Evolutionary conservation across 805 yeast genomes (phyloP), one percentile per base, ranked within the genome.

Genomic region (Hemisphaericaspora nanyangensis): DNA sequence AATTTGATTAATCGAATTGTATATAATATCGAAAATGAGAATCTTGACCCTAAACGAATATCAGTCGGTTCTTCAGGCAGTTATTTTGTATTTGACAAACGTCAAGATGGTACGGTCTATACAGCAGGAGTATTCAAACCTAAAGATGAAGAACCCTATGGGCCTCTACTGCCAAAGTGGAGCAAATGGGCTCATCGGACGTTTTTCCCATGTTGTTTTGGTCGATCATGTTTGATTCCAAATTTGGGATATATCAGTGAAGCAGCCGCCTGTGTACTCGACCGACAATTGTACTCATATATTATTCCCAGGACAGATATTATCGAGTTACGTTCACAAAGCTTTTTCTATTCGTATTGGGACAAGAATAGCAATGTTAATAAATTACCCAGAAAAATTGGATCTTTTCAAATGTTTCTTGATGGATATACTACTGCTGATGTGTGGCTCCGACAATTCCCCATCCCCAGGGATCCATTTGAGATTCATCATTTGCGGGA

Each of bases 141-240:
- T 4, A 82, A 81, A 52, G 88, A 82, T 56, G 90, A 83, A 55
- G 89, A 83, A 49, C 90, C 89, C 0, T 83, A 83, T 52, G 90
- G 89, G 0, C 86, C 88, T 1, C 52, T 83, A 37, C 77, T 85
- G 4, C 89, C 90, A 1, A 83, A 83, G 54, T 80, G 89, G 88
- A 76, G 85, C 1, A 83, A 83, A 58, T 83, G 90, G 89, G 54
- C 81, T 3, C 89, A 83, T 52, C 56, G 89, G 47, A 83, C 82
- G 19, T 70, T 83, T 44, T 83, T 83, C 40, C 90, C 90, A 2
- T 83, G 88, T 49, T 82, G 81, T 53, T 83, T 83, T 59, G 89
- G 90, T 4, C 56, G 90, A 37, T 73, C 82, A 24, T 82, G 89
- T 54, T 58, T 83, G 35, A 80, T 83, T 19, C 87, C 88, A 1